A percentile compares a stretch with the other conserved stretches of the same genome.
Evolutionary conservation across 1,139 yeast species (phyloP).

Genomic region (Eremothecium sinecaudum): DNA sequence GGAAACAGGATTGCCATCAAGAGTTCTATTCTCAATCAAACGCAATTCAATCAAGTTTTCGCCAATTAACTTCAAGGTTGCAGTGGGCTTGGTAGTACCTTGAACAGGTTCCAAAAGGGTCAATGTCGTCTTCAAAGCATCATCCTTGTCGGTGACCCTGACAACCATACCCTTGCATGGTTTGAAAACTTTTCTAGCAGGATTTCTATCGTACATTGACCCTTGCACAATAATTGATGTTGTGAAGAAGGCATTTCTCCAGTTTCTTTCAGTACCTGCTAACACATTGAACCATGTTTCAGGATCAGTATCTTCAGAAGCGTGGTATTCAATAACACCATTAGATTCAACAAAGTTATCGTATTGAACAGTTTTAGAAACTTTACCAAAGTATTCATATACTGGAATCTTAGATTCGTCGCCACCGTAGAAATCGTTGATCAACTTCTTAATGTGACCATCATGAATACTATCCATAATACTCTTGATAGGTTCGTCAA

Average conservation of each 20-base stretch:
- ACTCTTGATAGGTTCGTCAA: constrained; percentile 85
- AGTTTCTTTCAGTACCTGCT: constrained; percentile 69
- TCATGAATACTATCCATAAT: constrained; percentile 83
- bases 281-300: constrained; percentile 67
- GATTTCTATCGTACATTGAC: constrained; percentile 65
- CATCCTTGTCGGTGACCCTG: constrained; percentile 46
- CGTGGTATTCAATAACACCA: constrained; percentile 38
- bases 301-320: constrained; percentile 43
- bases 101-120: constrained; percentile 61
- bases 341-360: constrained; percentile 28
- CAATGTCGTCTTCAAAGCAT: constrained; percentile 48
- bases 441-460: constrained; percentile 68
- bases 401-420: constrained; percentile 68
- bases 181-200: constrained; percentile 67
- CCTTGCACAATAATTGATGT: constrained; percentile 81
- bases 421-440: constrained; percentile 60
- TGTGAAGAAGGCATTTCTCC: constrained; percentile 88
- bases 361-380: constrained; percentile 37
- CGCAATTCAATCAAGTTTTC: constrained; percentile 47
- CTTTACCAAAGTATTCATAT: constrained; percentile 78
- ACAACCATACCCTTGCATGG: constrained; percentile 55
- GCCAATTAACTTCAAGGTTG: constrained; percentile 46
- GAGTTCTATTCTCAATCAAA: constrained; percentile 83
- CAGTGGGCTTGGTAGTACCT: constrained; percentile 64
- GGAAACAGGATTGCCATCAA: constrained; percentile 62